Conservation (phyloP, 1,139 yeast species). For the Taiozyma sp. region DNA sequence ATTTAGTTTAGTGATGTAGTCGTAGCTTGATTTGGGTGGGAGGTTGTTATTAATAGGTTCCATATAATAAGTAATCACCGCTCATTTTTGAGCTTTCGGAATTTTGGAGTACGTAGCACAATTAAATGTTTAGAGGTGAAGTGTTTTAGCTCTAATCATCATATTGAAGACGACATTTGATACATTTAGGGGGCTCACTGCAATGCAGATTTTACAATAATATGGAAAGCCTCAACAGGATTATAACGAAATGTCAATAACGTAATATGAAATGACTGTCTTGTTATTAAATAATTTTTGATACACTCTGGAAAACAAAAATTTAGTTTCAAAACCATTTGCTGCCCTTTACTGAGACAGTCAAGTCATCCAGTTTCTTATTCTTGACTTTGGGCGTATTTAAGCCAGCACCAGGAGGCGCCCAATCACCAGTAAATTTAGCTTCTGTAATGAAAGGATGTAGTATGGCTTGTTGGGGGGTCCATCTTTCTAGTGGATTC, state of each 20-base stretch:
- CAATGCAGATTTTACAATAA: too few species aligned
- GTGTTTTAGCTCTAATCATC: too few species aligned
- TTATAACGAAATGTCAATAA: background rate
- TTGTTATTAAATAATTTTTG: background rate
- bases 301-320: background rate
- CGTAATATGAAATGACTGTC: background rate
- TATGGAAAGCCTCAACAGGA: too few species aligned
- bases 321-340: slow-evolving; percentile 7
- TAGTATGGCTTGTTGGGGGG: slow-evolving; percentile 90
- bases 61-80: too few species aligned
- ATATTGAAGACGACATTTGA: too few species aligned
- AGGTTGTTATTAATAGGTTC: too few species aligned
- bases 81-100: too few species aligned
- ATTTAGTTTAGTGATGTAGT: too few species aligned
- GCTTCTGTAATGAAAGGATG: slow-evolving; percentile 80
- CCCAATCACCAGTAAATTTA: slow-evolving; percentile 40
- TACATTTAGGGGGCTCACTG: too few species aligned
- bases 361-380: slow-evolving; percentile 7
- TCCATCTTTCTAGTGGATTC: slow-evolving; percentile 92
- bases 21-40: too few species aligned
- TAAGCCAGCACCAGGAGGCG: slow-evolving; percentile 35
- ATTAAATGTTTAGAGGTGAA: too few species aligned
- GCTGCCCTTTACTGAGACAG: slow-evolving; percentile 9
- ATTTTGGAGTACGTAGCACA: too few species aligned
- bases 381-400: background rate